Evolutionary conservation across 805 yeast species (phyloP), one percentile per base, ranked within the genome.

Genomic region (Osmozyma mogii): DNA sequence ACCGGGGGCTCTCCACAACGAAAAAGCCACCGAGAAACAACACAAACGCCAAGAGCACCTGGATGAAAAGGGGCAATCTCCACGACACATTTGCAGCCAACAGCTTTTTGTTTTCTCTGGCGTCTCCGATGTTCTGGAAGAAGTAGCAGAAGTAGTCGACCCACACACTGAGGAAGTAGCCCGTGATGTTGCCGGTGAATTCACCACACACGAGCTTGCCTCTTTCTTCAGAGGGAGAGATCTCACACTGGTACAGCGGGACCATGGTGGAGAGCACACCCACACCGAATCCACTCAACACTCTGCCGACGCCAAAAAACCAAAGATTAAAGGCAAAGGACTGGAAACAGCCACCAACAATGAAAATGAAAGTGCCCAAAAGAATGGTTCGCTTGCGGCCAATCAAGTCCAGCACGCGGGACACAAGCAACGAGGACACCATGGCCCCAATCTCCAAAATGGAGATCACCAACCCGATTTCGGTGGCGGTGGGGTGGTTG

Each of bases 171-270:
- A 79, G 60, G 2, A 84, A 70, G 52, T 84, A 87, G 5, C 95
- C 96, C 5, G 77, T 49, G 24, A 85, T 76, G 55, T 84, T 85
- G 8, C 94, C 94, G 0, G 94, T 78, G 54, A 84, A 87, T 50
- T 85, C 94, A 21, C 84, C 80, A 49, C 94, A 83, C 3, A 89
- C 94, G 31, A 84, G 62, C 45, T 75, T 71, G 2, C 95, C 95
- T 47, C 95, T 68, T 42, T 82, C 83, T 47, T 83, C 83, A 15
- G 87, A 80, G 1, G 95, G 95, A 5, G 88, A 75, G 28, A 87
- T 83, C 49, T 85, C 96, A 28, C 88, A 76, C 51, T 84, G 95
- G 54, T 84, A 85, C 28, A 84, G 77, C 1, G 95, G 95, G 8
- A 85, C 88, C 38, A 85, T 79, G 6, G 94, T 78, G 15, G 88